These are phyloP conservation scores for Scheffersomyces insectosa DNA, from an alignment of 1,139 yeast species.

Conservation along the genomic window DNA sequence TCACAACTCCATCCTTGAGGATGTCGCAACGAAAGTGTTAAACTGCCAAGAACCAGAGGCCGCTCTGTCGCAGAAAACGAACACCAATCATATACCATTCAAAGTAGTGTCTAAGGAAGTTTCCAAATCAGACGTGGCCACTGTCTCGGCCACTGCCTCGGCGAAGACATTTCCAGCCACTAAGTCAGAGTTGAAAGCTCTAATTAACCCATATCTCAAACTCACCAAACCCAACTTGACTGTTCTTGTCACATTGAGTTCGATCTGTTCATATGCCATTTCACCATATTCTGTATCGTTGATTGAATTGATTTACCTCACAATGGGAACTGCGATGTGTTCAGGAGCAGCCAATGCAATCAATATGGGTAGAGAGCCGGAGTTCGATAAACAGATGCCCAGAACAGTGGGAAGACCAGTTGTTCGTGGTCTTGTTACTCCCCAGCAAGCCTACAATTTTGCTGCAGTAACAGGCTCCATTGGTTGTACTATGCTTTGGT, in stretches of 20 bases:
- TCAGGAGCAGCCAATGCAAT: constrained; percentile 97
- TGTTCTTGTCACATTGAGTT: constrained; percentile 82
- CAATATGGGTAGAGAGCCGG: constrained; percentile 96
- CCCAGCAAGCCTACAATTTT: constrained; percentile 75
- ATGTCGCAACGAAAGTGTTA: constrained; percentile 38
- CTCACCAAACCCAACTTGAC: constrained; percentile 89
- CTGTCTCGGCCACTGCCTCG: constrained; percentile 7
- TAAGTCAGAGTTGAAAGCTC: constrained; percentile 25
- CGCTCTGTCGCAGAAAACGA: constrained; percentile 22
- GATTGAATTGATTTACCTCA: constrained; percentile 65
- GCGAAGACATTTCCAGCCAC: constrained; percentile 8
- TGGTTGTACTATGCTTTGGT: constrained; percentile 69
- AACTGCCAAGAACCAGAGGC: constrained; percentile 42
- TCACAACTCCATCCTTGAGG: constrained; percentile 17
- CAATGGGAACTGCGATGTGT: constrained; percentile 82
- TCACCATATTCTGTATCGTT: constrained; percentile 81
- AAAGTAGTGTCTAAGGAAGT: constrained; percentile 46
- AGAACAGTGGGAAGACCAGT: constrained; percentile 91
- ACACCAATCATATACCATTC: constrained; percentile 53
- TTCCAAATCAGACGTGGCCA: neutral
- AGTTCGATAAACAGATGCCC: constrained; percentile 82
- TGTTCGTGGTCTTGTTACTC: constrained; percentile 76
- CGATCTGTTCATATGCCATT: constrained; percentile 90
- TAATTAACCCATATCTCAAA: constrained; percentile 64
- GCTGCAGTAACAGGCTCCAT: constrained; percentile 71